Conservation (phyloP, 805 yeast genomes). For the Teunomyces funiuensis region DNA sequence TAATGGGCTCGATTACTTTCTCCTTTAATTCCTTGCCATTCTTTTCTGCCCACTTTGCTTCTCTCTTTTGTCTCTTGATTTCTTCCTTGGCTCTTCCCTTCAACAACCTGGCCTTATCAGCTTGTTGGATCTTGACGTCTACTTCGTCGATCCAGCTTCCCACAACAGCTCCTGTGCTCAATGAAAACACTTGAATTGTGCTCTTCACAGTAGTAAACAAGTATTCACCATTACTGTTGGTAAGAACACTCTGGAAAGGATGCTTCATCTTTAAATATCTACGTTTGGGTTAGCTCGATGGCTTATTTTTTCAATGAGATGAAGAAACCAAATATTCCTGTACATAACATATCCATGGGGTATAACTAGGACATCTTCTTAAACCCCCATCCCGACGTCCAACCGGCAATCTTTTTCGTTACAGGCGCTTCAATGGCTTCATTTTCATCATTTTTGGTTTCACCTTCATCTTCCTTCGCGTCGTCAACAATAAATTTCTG, state of each 20-base stretch:
- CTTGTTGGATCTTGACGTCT: slow-evolving; percentile 30
- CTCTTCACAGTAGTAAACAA: slow-evolving; percentile 61
- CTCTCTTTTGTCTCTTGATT: slow-evolving; percentile 30
- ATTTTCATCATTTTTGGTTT: slow-evolving; percentile 2
- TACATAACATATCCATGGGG: not conserved
- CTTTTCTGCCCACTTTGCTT: slow-evolving; percentile 16
- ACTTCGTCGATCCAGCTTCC: slow-evolving; percentile 66
- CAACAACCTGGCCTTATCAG: slow-evolving; percentile 4
- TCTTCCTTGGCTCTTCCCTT: slow-evolving; percentile 32
- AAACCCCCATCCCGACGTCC: slow-evolving; percentile 16
- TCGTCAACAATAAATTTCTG: slow-evolving; percentile 14
- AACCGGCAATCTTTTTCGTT: slow-evolving; percentile 2
- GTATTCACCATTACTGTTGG: slow-evolving; percentile 44
- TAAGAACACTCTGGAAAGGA: slow-evolving; percentile 61
- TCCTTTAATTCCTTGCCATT: slow-evolving; percentile 31
- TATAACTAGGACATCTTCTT: slow-evolving; percentile 11
- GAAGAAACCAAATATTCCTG: not conserved
- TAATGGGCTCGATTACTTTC: slow-evolving; percentile 22
- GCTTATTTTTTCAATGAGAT: slow-evolving; percentile 5
- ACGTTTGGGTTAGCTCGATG: no score
- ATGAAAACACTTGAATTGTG: slow-evolving; percentile 52
- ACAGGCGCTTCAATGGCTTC: not conserved
- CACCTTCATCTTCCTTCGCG: slow-evolving; percentile 4
- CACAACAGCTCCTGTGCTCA: slow-evolving; percentile 37
- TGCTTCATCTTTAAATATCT: slow-evolving; percentile 49